Conservation (phyloP, 805 yeast genomes). For the Dipodascus geniculatus region DNA sequence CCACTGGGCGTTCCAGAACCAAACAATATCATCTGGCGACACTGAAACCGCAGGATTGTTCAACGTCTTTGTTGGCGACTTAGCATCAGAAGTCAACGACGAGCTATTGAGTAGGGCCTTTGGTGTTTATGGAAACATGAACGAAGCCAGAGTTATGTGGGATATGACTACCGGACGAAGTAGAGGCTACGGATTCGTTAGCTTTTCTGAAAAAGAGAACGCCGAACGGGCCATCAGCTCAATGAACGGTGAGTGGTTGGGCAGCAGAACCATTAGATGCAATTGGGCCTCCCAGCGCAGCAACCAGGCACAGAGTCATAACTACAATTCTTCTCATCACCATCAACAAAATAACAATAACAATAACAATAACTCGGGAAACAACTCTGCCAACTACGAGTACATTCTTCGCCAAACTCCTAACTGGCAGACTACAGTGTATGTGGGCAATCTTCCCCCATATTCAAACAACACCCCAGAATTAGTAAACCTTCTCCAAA, state of each 20-base stretch:
- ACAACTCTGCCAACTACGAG: constrained; percentile 48
- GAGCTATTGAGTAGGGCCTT: constrained; percentile 53
- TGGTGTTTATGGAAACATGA: constrained; percentile 42
- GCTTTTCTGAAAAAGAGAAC: constrained; percentile 52
- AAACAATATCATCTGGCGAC: constrained; percentile 40
- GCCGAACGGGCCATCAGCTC: constrained; percentile 63
- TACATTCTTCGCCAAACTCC: constrained; percentile 69
- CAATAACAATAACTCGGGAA: constrained; percentile 8
- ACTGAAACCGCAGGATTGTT: constrained; percentile 32
- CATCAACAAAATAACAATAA: constrained; percentile 7
- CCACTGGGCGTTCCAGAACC: constrained; percentile 79
- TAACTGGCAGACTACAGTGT: constrained; percentile 74
- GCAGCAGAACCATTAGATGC: constrained; percentile 68
- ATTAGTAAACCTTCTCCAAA: constrained; percentile 59
- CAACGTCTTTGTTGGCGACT: constrained; percentile 79
- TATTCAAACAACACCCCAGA: constrained; percentile 55
- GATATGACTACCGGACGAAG: constrained; percentile 91
- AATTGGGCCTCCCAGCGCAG: constrained; percentile 82
- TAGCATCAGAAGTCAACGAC: constrained; percentile 73
- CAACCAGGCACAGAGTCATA: constrained; percentile 9
- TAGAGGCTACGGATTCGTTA: constrained; percentile 83
- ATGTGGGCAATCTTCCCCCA: constrained; percentile 76
- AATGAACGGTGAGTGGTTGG: constrained; percentile 63
- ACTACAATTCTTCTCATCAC: not conserved
- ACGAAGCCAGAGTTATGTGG: constrained; percentile 94